These are phyloP conservation scores for Lichtheimia corymbifera DNA, from an alignment of 371 early-diverging fungal genomes.

Conservation along the genomic window DNA sequence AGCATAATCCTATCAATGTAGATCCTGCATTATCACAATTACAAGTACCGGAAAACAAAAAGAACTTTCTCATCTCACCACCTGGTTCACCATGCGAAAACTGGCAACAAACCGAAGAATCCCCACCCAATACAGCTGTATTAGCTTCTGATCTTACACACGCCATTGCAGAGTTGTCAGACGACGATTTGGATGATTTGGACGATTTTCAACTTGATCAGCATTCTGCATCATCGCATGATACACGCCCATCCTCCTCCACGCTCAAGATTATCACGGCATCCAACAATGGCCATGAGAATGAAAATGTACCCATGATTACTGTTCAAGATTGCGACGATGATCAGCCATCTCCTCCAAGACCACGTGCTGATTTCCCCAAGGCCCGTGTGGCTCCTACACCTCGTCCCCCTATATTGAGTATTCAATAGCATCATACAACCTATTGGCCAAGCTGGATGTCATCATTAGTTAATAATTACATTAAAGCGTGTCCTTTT, in stretches of 20 bases:
- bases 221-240: neutral
- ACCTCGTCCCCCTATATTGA: no score
- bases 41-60: constrained; percentile 69
- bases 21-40: constrained; percentile 50
- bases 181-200: constrained; percentile 53
- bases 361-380: no score
- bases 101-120: constrained; percentile 76
- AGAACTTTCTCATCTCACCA: constrained; percentile 80
- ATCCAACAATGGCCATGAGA: constrained; percentile 18
- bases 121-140: constrained; percentile 68
- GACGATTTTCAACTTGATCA: constrained; percentile 31
- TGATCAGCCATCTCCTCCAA: no score
- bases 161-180: constrained; percentile 55
- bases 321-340: constrained; percentile 62
- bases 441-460: no score
- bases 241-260: neutral
- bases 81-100: constrained; percentile 83
- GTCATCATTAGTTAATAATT: no score
- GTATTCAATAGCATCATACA: no score
- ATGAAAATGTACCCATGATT: constrained; percentile 50
- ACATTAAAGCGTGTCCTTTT: no score
- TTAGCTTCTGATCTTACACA: constrained; percentile 70
- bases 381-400: no score
- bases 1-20: constrained; percentile 55
- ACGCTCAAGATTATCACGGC: neutral